Evolutionary conservation across 1,139 yeast genomes (phyloP).

Genomic region (Saccharomyces hybrid): DNA sequence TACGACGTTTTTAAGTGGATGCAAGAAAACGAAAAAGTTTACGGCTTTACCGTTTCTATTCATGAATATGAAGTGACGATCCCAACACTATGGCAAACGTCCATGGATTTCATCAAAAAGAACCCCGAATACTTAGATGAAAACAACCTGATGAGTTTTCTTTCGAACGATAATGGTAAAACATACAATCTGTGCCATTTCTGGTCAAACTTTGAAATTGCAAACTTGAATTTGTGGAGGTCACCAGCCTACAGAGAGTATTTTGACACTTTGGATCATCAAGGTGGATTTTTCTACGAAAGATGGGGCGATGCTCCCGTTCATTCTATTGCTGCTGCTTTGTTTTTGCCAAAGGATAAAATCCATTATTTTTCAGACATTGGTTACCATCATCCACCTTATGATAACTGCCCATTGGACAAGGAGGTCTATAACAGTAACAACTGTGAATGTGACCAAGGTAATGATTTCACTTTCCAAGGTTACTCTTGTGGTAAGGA

Average conservation of each 20-base stretch:
- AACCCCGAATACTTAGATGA: constrained; percentile 58
- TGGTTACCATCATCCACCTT: constrained; percentile 49
- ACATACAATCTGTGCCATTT: constrained; percentile 74
- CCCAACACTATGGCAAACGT: constrained; percentile 72
- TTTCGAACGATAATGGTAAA: constrained; percentile 58
- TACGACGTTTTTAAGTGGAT: constrained; percentile 77
- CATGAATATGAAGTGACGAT: constrained; percentile 78
- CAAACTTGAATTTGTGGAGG: constrained; percentile 67
- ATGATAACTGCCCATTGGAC: constrained; percentile 60
- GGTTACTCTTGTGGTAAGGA: constrained; percentile 53
- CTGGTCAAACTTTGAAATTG: constrained; percentile 85
- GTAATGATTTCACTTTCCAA: constrained; percentile 59
- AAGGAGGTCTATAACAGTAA: constrained; percentile 40
- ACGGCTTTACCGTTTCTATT: constrained; percentile 74
- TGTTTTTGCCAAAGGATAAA: constrained; percentile 56
- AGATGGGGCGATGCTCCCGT: constrained; percentile 94
- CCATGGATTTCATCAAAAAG: constrained; percentile 55
- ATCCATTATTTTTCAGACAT: constrained; percentile 73
- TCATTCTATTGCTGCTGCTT: constrained; percentile 74
- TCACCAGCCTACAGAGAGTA: constrained; percentile 58
- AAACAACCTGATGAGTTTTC: constrained; percentile 63
- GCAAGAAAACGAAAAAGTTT: constrained; percentile 65
- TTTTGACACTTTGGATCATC: constrained; percentile 62
- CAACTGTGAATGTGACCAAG: constrained; percentile 59
- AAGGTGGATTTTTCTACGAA: constrained; percentile 86